Evolutionary conservation across 768 basidiomycete species (phyloP).

Genomic region (Suillus occidentalis): DNA sequence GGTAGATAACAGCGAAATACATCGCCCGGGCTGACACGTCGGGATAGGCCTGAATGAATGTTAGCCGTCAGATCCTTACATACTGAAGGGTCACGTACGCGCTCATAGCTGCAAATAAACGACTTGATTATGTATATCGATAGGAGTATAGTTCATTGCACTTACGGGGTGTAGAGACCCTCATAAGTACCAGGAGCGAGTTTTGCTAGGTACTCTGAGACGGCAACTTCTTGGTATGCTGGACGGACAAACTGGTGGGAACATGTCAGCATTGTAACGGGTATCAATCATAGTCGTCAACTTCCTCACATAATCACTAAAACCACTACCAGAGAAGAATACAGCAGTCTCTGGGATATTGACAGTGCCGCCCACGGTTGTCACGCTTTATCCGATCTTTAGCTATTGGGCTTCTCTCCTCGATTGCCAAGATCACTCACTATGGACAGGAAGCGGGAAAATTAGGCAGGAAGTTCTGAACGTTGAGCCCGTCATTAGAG

Average conservation of each 20-base stretch:
- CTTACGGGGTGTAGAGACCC: conserved; percentile 62
- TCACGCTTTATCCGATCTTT: conserved; percentile 51
- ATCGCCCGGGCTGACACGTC: too few relatives aligned
- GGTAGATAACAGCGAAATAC: too few relatives aligned
- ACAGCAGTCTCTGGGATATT: conserved; percentile 60
- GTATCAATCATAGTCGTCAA: neutral
- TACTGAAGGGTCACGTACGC: conserved; percentile 39
- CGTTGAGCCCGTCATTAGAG: conserved; percentile 59
- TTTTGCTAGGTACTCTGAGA: conserved; percentile 42
- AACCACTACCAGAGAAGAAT: conserved; percentile 71
- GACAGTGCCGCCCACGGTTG: conserved; percentile 67
- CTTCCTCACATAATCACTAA: conserved; percentile 58
- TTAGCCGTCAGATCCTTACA: neutral
- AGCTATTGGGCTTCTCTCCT: neutral
- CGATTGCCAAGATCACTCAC: conserved; percentile 32
- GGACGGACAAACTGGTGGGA: conserved; percentile 50
- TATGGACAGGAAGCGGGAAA: conserved; percentile 67
- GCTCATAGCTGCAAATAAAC: conserved; percentile 41
- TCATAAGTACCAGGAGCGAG: conserved; percentile 51
- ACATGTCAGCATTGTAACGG: conserved; percentile 11
- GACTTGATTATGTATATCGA: conserved; percentile 14
- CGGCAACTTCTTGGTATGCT: conserved; percentile 48
- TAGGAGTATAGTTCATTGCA: conserved; percentile 15
- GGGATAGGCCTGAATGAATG: too few relatives aligned
- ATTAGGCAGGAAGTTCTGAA: conserved; percentile 51